Conservation (phyloP, 352 stramenopile species). For the Globisporangium nagaii region DNA sequence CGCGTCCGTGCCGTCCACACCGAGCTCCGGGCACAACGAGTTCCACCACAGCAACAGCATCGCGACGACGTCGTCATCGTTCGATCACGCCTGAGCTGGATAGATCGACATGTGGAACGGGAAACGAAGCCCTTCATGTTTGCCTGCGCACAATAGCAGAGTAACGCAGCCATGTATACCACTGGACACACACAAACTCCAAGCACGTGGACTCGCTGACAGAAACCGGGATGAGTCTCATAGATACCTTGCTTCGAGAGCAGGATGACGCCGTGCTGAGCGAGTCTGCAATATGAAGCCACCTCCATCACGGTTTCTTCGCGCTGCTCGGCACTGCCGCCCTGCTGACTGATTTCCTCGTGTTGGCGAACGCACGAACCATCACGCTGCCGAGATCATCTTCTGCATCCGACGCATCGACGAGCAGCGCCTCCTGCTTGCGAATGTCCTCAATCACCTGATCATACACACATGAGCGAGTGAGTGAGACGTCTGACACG, state of each 20-base stretch:
- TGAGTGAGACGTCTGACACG: neutral
- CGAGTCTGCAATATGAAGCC: no score
- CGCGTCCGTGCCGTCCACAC: constrained; percentile 12
- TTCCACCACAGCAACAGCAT: constrained; percentile 16
- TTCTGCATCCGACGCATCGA: neutral
- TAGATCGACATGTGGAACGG: neutral
- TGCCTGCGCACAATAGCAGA: neutral
- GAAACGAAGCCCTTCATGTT: neutral
- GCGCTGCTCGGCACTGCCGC: neutral
- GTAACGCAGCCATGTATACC: neutral
- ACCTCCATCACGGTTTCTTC: neutral
- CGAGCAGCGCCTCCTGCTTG: neutral
- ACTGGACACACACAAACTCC: no score
- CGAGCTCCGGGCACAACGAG: constrained; percentile 3
- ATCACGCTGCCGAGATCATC: constrained; percentile 6
- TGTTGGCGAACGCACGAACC: constrained; percentile 4
- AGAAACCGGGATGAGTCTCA: no score
- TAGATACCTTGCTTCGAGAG: no score
- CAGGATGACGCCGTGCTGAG: no score
- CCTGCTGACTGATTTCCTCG: neutral
- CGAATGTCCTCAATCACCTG: constrained; percentile 38
- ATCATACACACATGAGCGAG: neutral
- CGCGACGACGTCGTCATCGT: constrained; percentile 12
- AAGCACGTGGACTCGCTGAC: no score
- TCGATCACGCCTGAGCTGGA: constrained; percentile 5